Percentiles rank a stretch among this genome's conserved stretches.
Conservation (phyloP, 805 yeast species). For the Myxozyma geophila region DNA sequence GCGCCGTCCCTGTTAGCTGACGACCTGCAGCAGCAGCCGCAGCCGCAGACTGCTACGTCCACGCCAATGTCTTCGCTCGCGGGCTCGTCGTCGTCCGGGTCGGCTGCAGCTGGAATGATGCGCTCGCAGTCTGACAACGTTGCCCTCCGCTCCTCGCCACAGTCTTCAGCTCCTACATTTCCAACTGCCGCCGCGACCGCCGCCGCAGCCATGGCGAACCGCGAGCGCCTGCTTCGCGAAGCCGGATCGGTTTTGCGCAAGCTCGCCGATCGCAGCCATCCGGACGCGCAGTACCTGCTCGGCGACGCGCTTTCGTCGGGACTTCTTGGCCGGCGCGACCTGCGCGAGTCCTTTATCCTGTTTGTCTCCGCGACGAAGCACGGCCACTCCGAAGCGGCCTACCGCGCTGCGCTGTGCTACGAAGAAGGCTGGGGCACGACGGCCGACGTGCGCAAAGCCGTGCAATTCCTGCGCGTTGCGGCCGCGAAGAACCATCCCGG, state of each 20-base stretch:
- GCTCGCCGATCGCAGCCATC: constrained; percentile 76
- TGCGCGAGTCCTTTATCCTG: constrained; percentile 71
- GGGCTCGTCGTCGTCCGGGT: constrained; percentile 11
- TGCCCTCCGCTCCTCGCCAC: neutral
- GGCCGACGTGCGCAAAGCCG: constrained; percentile 82
- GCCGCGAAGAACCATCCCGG: constrained; percentile 92
- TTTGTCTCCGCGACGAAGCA: constrained; percentile 93
- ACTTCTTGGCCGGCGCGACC: constrained; percentile 66
- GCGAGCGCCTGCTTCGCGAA: constrained; percentile 68
- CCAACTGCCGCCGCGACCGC: too few relatives aligned
- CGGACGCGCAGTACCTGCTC: constrained; percentile 87
- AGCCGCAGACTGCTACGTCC: too few relatives aligned
- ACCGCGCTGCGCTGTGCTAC: constrained; percentile 86
- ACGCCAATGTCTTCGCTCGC: too few relatives aligned
- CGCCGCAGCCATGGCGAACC: constrained; percentile 24
- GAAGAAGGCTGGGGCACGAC: constrained; percentile 94
- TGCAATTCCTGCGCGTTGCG: constrained; percentile 81
- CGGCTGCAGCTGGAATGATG: constrained; percentile 11
- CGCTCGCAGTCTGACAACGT: constrained; percentile 7
- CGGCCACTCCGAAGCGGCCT: constrained; percentile 89
- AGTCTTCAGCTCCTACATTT: constrained; percentile 4
- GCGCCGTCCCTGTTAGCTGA: constrained; percentile 17
- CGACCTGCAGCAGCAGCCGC: neutral
- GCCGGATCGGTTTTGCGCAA: constrained; percentile 71
- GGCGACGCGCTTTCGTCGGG: constrained; percentile 92